Evolutionary conservation across 2,329 filamentous ascomycete genomes (phyloP).

Genomic region (Aspergillus latus): DNA sequence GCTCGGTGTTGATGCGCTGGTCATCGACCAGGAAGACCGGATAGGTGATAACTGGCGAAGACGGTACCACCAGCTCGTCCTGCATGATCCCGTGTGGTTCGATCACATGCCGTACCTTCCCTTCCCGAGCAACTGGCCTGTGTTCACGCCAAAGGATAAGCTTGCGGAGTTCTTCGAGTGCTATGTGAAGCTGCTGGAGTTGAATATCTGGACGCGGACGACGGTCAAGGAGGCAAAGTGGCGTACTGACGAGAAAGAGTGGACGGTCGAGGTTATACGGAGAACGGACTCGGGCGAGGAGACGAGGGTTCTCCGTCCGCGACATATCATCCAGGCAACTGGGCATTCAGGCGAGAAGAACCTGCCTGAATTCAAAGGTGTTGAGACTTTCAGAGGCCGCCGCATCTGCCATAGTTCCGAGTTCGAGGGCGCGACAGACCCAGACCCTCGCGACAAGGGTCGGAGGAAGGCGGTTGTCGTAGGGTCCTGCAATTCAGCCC

Average conservation of each 20-base stretch:
- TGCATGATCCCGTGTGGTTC: slow-evolving; percentile 65
- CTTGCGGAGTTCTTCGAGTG: slow-evolving; percentile 67
- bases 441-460: slow-evolving; percentile 42
- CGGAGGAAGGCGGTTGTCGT: slow-evolving; percentile 64
- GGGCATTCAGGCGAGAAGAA: slow-evolving; percentile 67
- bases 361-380: slow-evolving; percentile 48
- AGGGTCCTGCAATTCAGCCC: slow-evolving; percentile 67
- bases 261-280: slow-evolving; percentile 56
- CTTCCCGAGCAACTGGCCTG: slow-evolving; percentile 66
- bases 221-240: slow-evolving; percentile 51
- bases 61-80: slow-evolving; percentile 64
- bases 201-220: slow-evolving; percentile 65
- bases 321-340: slow-evolving; percentile 66
- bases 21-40: background rate
- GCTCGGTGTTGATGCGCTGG: background rate
- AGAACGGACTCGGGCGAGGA: slow-evolving; percentile 44
- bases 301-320: slow-evolving; percentile 58
- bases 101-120: slow-evolving; percentile 61
- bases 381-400: slow-evolving; percentile 58
- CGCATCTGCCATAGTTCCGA: slow-evolving; percentile 62
- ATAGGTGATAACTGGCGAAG: slow-evolving; percentile 62
- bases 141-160: slow-evolving; percentile 74
- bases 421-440: slow-evolving; percentile 52
- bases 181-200: slow-evolving; percentile 64
- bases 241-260: slow-evolving; percentile 51